Evolutionary conservation across 2,329 filamentous ascomycete species (phyloP).

Genomic region (Pseudopithomyces chartarum): DNA sequence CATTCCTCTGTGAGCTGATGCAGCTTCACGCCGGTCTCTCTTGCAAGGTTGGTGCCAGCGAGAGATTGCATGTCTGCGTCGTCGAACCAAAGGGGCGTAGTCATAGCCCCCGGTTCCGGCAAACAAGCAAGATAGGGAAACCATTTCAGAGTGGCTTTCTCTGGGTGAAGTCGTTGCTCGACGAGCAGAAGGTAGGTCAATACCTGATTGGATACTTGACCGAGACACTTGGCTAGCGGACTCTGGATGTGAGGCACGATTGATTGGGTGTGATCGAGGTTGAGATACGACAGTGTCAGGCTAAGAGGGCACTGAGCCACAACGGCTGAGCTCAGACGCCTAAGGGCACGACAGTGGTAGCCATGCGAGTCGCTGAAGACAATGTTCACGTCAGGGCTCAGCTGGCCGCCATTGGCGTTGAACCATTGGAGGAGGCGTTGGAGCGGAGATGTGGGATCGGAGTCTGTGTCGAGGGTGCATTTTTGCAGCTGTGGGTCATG

Average conservation of each 20-base stretch:
- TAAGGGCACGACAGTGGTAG: conserved; percentile 36
- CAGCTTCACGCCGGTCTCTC: conserved; percentile 29
- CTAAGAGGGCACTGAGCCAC: conserved; percentile 38
- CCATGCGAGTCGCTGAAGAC: conserved; percentile 30
- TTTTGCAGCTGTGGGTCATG: background rate
- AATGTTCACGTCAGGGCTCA: conserved; percentile 38
- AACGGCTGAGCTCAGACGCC: conserved; percentile 22
- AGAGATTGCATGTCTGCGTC: conserved; percentile 42
- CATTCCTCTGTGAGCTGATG: conserved; percentile 29
- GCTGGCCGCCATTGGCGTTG: conserved; percentile 32
- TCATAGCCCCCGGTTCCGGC: conserved; percentile 36
- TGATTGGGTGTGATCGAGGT: conserved; percentile 35
- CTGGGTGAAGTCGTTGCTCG: conserved; percentile 32
- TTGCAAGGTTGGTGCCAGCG: conserved; percentile 39
- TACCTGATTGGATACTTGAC: conserved; percentile 36
- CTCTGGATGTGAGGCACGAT: conserved; percentile 31
- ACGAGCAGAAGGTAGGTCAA: conserved; percentile 43
- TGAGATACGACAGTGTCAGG: conserved; percentile 43
- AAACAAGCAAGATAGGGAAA: conserved; percentile 42
- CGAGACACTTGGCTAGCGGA: conserved; percentile 28
- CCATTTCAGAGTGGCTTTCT: conserved; percentile 38
- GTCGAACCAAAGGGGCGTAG: conserved; percentile 45
- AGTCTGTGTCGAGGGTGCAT: background rate
- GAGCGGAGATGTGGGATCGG: conserved; percentile 5
- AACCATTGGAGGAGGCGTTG: conserved; percentile 38